phyloP scores from a whole-genome alignment of 345 rosid species.

The Eucalyptus rudis region DNA sequence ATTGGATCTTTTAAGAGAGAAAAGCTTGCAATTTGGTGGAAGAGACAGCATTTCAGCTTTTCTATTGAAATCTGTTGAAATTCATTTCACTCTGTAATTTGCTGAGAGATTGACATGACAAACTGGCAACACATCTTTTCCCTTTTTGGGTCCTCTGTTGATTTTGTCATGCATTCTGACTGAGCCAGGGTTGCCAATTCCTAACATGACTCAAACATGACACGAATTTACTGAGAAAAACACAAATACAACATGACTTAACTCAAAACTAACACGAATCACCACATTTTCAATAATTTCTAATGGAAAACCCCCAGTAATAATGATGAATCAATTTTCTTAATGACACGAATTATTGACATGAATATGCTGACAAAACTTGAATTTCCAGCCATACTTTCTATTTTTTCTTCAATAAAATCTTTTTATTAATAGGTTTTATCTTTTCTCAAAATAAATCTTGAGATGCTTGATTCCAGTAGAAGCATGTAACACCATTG shows the following conservation, averaged over 20 bases:
- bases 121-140: neutral
- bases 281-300: neutral
- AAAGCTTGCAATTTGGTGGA: neutral
- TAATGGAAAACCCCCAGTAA: neutral
- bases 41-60: neutral
- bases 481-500: neutral
- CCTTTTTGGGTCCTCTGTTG: neutral
- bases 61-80: neutral
- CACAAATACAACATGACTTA: neutral
- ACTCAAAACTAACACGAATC: neutral
- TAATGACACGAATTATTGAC: neutral
- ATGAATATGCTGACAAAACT: neutral
- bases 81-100: neutral
- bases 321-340: neutral
- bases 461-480: neutral
- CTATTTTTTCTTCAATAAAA: neutral
- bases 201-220: neutral
- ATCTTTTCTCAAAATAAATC: neutral
- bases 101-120: neutral
- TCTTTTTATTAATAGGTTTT: neutral
- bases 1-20: neutral
- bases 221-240: neutral
- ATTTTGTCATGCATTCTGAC: neutral
- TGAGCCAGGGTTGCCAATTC: neutral
- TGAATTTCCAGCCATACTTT: neutral